These are phyloP conservation scores for Cordyceps tenuipes DNA, from an alignment of 2,329 filamentous ascomycete genomes.

Conservation along the genomic window DNA sequence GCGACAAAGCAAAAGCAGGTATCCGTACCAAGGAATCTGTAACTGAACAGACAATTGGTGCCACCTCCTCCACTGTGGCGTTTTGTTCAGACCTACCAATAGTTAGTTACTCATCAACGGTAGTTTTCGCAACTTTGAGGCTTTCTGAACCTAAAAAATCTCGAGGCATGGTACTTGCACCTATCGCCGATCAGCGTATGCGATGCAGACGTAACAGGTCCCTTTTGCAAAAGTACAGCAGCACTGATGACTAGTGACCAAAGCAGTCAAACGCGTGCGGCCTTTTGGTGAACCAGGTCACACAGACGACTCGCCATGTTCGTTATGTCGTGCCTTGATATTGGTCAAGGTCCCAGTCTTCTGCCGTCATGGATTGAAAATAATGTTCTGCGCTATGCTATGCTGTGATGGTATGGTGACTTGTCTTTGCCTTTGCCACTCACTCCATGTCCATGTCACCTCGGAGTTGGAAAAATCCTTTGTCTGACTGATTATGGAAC, in stretches of 20 bases:
- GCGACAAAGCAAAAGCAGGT: too few species aligned
- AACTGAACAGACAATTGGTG: not conserved
- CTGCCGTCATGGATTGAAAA: not conserved
- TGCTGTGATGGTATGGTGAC: too few species aligned
- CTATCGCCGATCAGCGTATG: constrained; percentile 2
- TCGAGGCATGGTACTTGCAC: not conserved
- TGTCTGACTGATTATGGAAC: too few species aligned
- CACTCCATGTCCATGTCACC: not conserved
- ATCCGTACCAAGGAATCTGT: not conserved
- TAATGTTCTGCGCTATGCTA: not conserved
- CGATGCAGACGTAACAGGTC: not conserved
- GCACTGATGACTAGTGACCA: not conserved
- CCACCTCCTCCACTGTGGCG: not conserved
- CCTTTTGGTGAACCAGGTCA: not conserved
- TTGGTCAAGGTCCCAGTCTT: not conserved
- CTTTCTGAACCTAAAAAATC: not conserved
- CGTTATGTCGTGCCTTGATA: not conserved
- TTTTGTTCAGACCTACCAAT: not conserved
- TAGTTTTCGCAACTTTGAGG: not conserved
- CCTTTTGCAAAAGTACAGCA: not conserved
- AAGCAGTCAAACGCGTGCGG: not conserved
- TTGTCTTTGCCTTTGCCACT: not conserved
- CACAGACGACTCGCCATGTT: not conserved
- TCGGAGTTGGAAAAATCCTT: not conserved
- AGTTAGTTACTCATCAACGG: too few species aligned